Evolutionary conservation across 2,329 filamentous ascomycete genomes (phyloP), one percentile per base, ranked within the genome.

Genomic region (Myotisia sp.): DNA sequence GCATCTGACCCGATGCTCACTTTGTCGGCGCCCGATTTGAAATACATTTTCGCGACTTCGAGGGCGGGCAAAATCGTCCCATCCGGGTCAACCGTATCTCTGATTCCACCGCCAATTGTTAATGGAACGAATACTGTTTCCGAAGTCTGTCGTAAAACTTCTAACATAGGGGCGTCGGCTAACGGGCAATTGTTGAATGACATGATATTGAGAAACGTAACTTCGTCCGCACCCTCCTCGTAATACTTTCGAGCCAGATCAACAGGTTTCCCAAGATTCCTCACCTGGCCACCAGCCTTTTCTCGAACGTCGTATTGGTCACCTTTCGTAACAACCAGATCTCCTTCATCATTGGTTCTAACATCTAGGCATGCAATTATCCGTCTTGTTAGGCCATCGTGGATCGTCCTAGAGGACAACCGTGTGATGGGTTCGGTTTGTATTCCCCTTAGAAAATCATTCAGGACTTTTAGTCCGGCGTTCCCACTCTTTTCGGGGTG

Each of bases 291-390:
- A 9, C 62, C 66, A 14, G 66, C 65, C 60, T 94, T 94, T 51
- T 95, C 90, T 20, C 90, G 81, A 5, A 98, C 90, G 51, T 98
- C 90, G 62, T 98, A 98, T 58, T 95, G 87, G 59, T 98, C 90
- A 37, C 90, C 90, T 60, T 98, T 98, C 9, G 90, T 98, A 23
- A 98, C 90, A 0, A 98, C 90, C 6, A 98, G 68, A 57, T 98
- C 90, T 21, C 90, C 90, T 40, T 79, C 68, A 55, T 98, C 90
- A 56, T 98, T 98, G 34, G 86, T 74, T 27, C 90, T 79, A 33
- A 98, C 90, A 53, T 98, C 90, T 18, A 98, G 74, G 53, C 90
- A 98, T 18, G 90, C 90, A 52, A 98, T 95, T 33, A 98, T 75
- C 44, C 90, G 74, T 39, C 85, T 70, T n/a, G 90, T 98, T 33